Evolutionary conservation across 2,329 filamentous ascomycete species (phyloP), one percentile per base, ranked within the genome.

Genomic region (Nemania bipapillata): DNA sequence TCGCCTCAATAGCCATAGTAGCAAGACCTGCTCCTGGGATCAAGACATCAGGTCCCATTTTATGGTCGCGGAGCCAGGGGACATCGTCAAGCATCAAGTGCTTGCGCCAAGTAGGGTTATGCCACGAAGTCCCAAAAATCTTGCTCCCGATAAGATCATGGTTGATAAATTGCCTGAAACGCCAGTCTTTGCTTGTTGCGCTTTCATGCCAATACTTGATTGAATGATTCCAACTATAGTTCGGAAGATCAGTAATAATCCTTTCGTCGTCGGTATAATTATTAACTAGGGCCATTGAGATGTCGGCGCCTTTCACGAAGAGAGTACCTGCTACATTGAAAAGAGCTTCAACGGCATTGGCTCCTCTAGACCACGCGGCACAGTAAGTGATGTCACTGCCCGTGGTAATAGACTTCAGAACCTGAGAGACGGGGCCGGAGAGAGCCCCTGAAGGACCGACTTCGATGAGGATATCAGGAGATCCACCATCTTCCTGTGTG

Each of bases 1-100:
- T 35, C 8, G 76, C 78, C 47, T 78, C 77, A 0, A 77, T 0
- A 0, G 70, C 77, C 71, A 83, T 77, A 0, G 80, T 73, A 0
- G 79, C 67, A 17, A 74, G 76, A 4, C 79, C 82, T 3, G 79
- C 74, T 3, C 75, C 82, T 37, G 83, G 80, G 42, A 82, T 79
- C 58, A 85, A 73, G 28, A 17, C 9, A n/a, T 64, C 28, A 0
- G 26, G 26, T 11, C 60, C 58, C 45, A 22, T 47, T 15, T 72
- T 68, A 76, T 85, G 84, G 69, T 85, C 83, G 22, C 78, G 73
- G 1, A 84, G 78, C 60, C 83, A 85, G n/a, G 85, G 78, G 1
- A 75, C 54, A 17, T 72, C 32, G 6, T 24, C 30, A 6, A 75
- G 4, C 15, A 45, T 60, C 1, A 75, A 35, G 1, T 1, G 11